These are phyloP conservation scores for Grosmannia huntii DNA, from an alignment of 2,329 filamentous ascomycete genomes.

Conservation along the genomic window DNA sequence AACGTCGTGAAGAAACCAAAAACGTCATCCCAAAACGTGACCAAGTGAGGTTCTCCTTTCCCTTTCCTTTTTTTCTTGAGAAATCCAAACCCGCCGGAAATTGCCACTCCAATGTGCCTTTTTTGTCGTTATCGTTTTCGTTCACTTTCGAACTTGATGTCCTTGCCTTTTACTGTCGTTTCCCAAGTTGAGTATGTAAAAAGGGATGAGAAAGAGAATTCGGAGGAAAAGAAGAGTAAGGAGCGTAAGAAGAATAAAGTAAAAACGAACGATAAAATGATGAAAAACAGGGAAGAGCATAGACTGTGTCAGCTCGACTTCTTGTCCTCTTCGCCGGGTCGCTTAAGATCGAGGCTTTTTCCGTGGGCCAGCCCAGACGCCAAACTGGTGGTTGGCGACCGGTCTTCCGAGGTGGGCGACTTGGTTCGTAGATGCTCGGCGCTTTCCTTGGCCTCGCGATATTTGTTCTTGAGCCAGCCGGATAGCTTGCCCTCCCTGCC, in stretches of 20 bases:
- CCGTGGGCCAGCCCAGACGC: constrained; percentile 1
- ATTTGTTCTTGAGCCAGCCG: constrained; percentile 48
- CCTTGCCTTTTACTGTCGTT: not conserved
- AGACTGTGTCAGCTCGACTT: not conserved
- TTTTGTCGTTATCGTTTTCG: not conserved
- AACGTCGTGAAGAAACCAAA: not conserved
- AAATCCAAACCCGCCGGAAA: not conserved
- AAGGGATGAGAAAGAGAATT: not conserved
- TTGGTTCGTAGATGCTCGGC: constrained; percentile 42
- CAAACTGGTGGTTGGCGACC: not conserved
- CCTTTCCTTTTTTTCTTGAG: not conserved
- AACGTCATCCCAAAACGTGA: not conserved
- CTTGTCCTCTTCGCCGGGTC: constrained; percentile 6
- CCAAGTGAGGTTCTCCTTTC: not conserved
- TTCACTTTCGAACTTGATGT: not conserved
- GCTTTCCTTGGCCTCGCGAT: constrained; percentile 45
- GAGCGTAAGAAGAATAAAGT: not conserved
- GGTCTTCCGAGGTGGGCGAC: constrained; percentile 30
- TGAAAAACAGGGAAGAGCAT: not conserved
- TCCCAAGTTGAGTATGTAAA: not conserved
- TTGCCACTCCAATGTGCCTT: not conserved
- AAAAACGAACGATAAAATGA: not conserved
- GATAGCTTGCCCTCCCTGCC: constrained; percentile 32
- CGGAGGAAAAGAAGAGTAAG: not conserved
- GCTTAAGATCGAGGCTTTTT: constrained; percentile 10